Percentiles rank a stretch among this genome's conserved stretches.
phyloP scores from a whole-genome alignment of 495 filamentous ascomycete species.

The Clavariopsis aquatica region DNA sequence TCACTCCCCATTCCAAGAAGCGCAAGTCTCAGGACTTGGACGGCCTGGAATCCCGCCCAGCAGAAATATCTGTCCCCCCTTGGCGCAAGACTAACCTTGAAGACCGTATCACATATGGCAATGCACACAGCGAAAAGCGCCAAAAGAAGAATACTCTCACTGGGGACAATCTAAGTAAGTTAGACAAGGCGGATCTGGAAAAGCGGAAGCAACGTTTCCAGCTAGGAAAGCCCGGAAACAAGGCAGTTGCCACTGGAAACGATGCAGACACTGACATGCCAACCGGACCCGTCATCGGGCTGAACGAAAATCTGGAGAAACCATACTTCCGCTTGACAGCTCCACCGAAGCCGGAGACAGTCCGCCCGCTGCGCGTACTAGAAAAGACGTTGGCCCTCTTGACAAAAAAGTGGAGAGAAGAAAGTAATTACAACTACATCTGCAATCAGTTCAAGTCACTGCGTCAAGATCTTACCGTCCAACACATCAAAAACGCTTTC shows the following conservation, averaged over 20 bases:
- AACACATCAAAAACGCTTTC: constrained; percentile 93
- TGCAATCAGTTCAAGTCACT: constrained; percentile 99
- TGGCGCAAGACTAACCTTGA: constrained; percentile 81
- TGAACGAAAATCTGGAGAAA: constrained; percentile 85
- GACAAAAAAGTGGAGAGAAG: constrained; percentile 90
- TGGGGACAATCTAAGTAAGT: constrained; percentile 71
- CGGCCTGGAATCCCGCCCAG: neutral
- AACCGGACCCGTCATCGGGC: constrained; percentile 81
- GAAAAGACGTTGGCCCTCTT: constrained; percentile 81
- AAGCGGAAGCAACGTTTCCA: constrained; percentile 88
- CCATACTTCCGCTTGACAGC: constrained; percentile 90
- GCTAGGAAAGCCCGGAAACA: constrained; percentile 29
- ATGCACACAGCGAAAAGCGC: constrained; percentile 58
- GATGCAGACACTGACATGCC: constrained; percentile 61
- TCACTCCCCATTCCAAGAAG: constrained; percentile 58
- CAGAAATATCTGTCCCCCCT: constrained; percentile 54
- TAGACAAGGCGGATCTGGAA: constrained; percentile 72
- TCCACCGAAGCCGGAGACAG: constrained; percentile 78
- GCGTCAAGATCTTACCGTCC: constrained; percentile 96
- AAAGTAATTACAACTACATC: constrained; percentile 94
- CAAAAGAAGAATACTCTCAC: constrained; percentile 47
- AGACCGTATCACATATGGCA: constrained; percentile 69
- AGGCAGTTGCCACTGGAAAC: constrained; percentile 21
- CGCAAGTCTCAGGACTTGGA: constrained; percentile 68
- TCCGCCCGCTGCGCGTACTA: constrained; percentile 81